Base-by-base conservation (phyloP, 768 basidiomycete species). In the Lanmaoa rubissima region DNA sequence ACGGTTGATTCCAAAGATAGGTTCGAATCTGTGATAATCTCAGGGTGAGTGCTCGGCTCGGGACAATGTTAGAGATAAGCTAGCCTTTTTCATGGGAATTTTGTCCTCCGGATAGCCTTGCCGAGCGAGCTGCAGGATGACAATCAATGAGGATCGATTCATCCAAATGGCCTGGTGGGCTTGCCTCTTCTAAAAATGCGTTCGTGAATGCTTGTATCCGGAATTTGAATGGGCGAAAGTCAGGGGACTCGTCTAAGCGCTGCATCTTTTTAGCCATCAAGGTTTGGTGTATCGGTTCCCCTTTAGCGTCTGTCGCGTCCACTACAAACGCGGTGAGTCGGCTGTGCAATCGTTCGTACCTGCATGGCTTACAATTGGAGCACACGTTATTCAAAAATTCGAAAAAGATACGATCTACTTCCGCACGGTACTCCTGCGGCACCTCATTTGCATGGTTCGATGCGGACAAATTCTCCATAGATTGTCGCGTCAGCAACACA, bases 221-320 rank as follows among this genome's bases (percentile, higher is more conserved):
- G 76, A 99, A 99, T 74, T 98, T 98, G 85, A 99, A 98, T 47
- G 96, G 96, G 28, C 96, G 85, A 74, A 96, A 99, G 73, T 98
- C 96, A 42, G 88, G 86, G 38, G 92, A 94, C 76, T 98, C 96
- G 70, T 97, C 95, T 54, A 98, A 79, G 51, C 93, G 87, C 65
- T 94, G 91, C 96, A 99, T 98, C 79, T 92, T 92, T 79, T 98
- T 98, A 1, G 95, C 90, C 96, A 99, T 99, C 65, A 98, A 80
- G 36, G 93, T 93, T 74, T 99, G 96, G 69, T 99, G 96, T 55
- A 99, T 94, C 43, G 91, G 87, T 71, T 99, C 96, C 49, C 96
- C 96, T 72, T 99, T 99, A 32, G 84, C 79, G 69, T 98, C 97
- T 48, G 87, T 90, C 5, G 91, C 88, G 55, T 97, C 93, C 74